These are phyloP conservation scores for Plasmodium yoelii DNA, from an alignment of 169 alveolate species.

Conservation along the genomic window DNA sequence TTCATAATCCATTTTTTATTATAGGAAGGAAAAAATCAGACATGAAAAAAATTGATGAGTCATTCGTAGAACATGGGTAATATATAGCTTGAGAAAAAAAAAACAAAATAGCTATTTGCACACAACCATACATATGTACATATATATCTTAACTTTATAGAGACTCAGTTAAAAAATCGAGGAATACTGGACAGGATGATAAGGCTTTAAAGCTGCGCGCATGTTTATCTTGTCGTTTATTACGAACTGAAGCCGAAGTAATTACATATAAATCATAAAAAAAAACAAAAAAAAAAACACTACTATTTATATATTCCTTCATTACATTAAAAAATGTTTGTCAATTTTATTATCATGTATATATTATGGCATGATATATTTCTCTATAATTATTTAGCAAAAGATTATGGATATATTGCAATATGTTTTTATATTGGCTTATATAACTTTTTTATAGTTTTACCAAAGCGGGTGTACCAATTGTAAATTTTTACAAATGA, in stretches of 20 bases:
- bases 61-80: constrained; percentile 30
- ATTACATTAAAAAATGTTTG: too few species aligned
- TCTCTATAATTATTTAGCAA: too few species aligned
- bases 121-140: background rate
- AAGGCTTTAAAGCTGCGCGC: constrained; percentile 85
- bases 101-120: background rate
- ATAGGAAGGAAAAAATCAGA: constrained; percentile 63
- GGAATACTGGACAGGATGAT: constrained; percentile 26
- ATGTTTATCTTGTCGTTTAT: constrained; percentile 88
- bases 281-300: too few species aligned
- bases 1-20: background rate
- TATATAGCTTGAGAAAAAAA: background rate
- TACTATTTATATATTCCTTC: too few species aligned
- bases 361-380: too few species aligned
- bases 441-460: constrained; percentile 78
- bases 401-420: too few species aligned
- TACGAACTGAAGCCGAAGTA: constrained; percentile 89
- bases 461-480: constrained; percentile 92
- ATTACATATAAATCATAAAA: background rate
- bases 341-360: too few species aligned
- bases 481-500: constrained; percentile 90
- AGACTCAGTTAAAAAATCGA: constrained; percentile 35
- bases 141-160: background rate
- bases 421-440: background rate
- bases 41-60: constrained; percentile 54